Conservation (phyloP, 495 filamentous ascomycete genomes). For the Copromyces sp. region DNA sequence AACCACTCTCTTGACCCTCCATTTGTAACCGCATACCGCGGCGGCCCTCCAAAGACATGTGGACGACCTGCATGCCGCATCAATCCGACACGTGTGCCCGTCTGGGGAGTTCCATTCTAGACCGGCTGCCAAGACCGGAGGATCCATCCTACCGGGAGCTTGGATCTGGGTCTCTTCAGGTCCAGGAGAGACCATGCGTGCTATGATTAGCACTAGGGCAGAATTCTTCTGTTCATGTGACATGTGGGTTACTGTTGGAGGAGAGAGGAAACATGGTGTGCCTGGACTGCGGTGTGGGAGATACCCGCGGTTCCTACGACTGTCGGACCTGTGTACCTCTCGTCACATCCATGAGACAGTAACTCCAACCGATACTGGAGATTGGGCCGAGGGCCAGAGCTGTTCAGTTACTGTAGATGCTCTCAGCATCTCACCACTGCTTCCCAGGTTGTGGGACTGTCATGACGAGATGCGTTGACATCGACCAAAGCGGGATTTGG, state of each 20-base stretch:
- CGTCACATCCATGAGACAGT: not conserved
- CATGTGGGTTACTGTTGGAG: not conserved
- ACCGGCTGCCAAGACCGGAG: not conserved
- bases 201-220: not conserved
- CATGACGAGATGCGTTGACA: not conserved
- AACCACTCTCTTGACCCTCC: not conserved
- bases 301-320: not conserved
- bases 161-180: not conserved
- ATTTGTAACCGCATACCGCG: not conserved
- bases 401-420: not conserved
- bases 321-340: not conserved
- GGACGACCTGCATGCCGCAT: not conserved
- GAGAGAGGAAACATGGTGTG: not conserved
- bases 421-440: not conserved
- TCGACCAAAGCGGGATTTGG: not conserved
- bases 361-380: not conserved
- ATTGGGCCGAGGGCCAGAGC: not conserved
- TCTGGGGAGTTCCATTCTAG: not conserved
- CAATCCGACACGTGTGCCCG: not conserved
- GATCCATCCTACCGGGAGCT: not conserved
- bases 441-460: not conserved
- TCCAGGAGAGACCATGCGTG: not conserved
- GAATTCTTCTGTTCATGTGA: not conserved
- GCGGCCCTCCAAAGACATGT: not conserved
- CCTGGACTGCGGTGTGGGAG: not conserved